Evolutionary conservation across 2,329 filamentous ascomycete genomes (phyloP), one percentile per base, ranked within the genome.

Genomic region (Hypoxylon sp.): DNA sequence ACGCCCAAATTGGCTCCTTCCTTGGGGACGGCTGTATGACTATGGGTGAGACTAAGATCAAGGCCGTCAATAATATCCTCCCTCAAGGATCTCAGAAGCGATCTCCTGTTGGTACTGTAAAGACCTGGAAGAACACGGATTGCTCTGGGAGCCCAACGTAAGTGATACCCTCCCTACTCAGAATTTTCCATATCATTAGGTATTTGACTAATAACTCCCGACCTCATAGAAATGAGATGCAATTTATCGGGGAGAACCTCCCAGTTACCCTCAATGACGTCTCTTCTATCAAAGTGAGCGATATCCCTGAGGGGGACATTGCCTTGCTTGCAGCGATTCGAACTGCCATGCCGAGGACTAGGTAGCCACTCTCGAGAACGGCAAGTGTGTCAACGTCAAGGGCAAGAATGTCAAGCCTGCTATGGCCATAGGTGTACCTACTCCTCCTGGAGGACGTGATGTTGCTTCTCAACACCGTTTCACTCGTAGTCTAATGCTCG

Each of bases 341-440:
- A 28, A 60, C 36, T 67, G 65, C 50, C 60, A 64, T 13, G 65
- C 60, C 32, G 65, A 67, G 10, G 48, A 67, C 60, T 56, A 67
- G 48, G 64, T 63, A 5, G 50, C 60, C n/a, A 60, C 45, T 3
- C 65, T 63, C 5, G 53, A 58, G 6, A 67, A 67, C 14, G 60
- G 7, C 32, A 41, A 63, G 19, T 67, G 64, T 23, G 55, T 46
- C 41, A 60, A 67, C 13, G 64, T 63, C 28, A 23, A 59, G 30
- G 64, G 55, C 32, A 67, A 67, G 43, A 34, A 50, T 1, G 65
- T 67, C 17, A 56, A 38, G 2, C 63, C 64, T 5, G 64, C 64
- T 3, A 60, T 67, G 64, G 64, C 28, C 2, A 67, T 67, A 17
- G 64, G 60, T 34, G 64, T 67, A 1, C 55, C 55, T 3, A 67